Evolutionary conservation across 805 yeast species (phyloP), one percentile per base, ranked within the genome.

Genomic region (Spathaspora arborariae): DNA sequence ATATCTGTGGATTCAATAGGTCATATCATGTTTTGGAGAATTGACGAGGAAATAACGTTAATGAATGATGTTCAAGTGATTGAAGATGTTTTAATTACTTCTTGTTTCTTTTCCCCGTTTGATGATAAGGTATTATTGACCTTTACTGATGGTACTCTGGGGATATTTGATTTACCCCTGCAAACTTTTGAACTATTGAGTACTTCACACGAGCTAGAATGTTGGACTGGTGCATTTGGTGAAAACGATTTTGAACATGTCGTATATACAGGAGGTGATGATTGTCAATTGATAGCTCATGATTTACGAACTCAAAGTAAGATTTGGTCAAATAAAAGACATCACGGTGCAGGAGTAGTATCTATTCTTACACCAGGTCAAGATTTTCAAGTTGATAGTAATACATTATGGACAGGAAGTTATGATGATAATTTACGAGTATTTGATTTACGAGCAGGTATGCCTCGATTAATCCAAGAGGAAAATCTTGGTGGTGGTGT

Each of bases 211-310:
- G 72, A 76, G 8, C 64, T 90, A 27, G 97, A 92, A 63, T 88
- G 96, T 49, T 91, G 98, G 98, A 87, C 86, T 4, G 87, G 88
- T 5, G 80, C 80, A 2, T 87, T 82, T 66, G 90, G 88, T 7
- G 75, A 74, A 39, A 78, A 79, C 6, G 78, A 76, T 2, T 59
- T 84, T 37, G 60, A 70, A 13, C 66, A 81, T 47, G 80, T 88
- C 0, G 70, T 89, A 0, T 85, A 84, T 54, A 80, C 90, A 2
- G 99, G 98, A 4, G 98, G 98, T 13, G 99, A 92, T 60, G 98
- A 94, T 65, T 76, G 85, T 5, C 67, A 73, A 13, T 66, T 92
- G 11, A 80, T 83, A 24, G 91, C 91, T 1, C 89, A 84, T 59
- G 97, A 91, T 62, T 44, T 76, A 8, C 54, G 77, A 22, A 58